phyloP scores from a whole-genome alignment of 2,329 filamentous ascomycete genomes.

The Tolypocladium pustulatum region DNA sequence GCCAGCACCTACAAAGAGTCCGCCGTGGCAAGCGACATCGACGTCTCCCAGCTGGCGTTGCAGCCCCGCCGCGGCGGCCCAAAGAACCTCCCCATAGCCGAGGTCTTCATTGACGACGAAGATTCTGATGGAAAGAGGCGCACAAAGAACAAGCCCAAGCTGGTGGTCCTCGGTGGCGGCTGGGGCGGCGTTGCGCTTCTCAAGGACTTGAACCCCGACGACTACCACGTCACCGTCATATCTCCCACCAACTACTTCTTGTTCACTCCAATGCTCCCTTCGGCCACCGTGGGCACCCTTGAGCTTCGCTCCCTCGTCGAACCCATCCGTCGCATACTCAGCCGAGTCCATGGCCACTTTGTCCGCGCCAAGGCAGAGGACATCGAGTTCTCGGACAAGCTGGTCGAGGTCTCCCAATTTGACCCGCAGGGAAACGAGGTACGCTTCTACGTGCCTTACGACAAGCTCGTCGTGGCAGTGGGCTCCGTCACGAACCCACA shows the following conservation, averaged over 20 bases:
- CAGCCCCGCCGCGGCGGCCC: slow-evolving; percentile 75
- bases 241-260: slow-evolving; percentile 95
- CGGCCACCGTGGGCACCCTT: slow-evolving; percentile 89
- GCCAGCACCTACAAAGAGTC: slow-evolving; percentile 78
- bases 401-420: slow-evolving; percentile 74
- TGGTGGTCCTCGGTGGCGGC: slow-evolving; percentile 87
- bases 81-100: slow-evolving; percentile 88
- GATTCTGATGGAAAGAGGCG: slow-evolving; percentile 59
- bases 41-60: slow-evolving; percentile 75
- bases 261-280: slow-evolving; percentile 96
- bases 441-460: slow-evolving; percentile 90
- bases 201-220: slow-evolving; percentile 79
- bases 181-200: slow-evolving; percentile 91
- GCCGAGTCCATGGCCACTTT: slow-evolving; percentile 75
- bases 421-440: slow-evolving; percentile 62
- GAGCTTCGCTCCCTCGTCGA: slow-evolving; percentile 87
- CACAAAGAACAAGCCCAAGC: slow-evolving; percentile 77
- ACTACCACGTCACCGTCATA: slow-evolving; percentile 93
- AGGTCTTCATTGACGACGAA: slow-evolving; percentile 81
- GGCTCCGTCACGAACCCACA: slow-evolving; percentile 91
- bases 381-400: slow-evolving; percentile 81
- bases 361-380: slow-evolving; percentile 78
- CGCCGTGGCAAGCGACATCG: slow-evolving; percentile 56
- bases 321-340: slow-evolving; percentile 77
- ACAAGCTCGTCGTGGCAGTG: slow-evolving; percentile 88